These are phyloP conservation scores for Acer saccharum DNA, from an alignment of 345 rosid species.

Conservation along the genomic window DNA sequence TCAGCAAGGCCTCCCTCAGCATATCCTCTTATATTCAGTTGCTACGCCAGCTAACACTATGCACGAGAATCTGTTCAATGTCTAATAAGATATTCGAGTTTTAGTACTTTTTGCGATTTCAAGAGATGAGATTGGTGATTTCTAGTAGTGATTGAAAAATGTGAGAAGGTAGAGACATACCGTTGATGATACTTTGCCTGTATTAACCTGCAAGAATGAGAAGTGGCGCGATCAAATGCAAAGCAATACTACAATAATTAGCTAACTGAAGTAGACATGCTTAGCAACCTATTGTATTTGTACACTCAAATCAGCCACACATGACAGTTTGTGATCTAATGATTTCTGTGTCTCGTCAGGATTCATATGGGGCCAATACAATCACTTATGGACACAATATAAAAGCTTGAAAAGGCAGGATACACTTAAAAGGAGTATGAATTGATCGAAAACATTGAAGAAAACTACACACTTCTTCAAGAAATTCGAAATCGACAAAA, in stretches of 20 bases:
- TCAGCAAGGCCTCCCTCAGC: constrained; percentile 93
- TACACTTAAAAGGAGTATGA: no score
- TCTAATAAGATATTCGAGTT: constrained; percentile 37
- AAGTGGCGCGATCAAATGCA: constrained; percentile 14
- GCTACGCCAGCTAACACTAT: constrained; percentile 88
- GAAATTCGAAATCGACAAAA: constrained; percentile 86
- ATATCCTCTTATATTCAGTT: constrained; percentile 70
- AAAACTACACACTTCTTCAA: constrained; percentile 65
- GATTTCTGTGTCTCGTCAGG: background rate
- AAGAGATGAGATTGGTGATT: background rate
- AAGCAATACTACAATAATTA: constrained; percentile 2
- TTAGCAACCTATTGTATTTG: background rate
- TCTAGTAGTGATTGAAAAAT: background rate
- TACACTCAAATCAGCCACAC: background rate
- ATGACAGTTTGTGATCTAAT: background rate
- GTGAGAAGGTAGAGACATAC: constrained; percentile 43
- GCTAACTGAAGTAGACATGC: background rate
- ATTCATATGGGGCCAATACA: background rate
- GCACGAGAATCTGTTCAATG: constrained; percentile 85
- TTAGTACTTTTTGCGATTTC: constrained; percentile 16
- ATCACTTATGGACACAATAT: background rate
- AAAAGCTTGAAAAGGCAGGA: background rate
- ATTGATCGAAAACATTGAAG: background rate
- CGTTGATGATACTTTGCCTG: constrained; percentile 73
- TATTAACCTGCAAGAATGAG: constrained; percentile 57